These are phyloP conservation scores for Phlyctochytrium arcticum DNA, from an alignment of 192 early-diverging fungal genomes.

Conservation along the genomic window DNA sequence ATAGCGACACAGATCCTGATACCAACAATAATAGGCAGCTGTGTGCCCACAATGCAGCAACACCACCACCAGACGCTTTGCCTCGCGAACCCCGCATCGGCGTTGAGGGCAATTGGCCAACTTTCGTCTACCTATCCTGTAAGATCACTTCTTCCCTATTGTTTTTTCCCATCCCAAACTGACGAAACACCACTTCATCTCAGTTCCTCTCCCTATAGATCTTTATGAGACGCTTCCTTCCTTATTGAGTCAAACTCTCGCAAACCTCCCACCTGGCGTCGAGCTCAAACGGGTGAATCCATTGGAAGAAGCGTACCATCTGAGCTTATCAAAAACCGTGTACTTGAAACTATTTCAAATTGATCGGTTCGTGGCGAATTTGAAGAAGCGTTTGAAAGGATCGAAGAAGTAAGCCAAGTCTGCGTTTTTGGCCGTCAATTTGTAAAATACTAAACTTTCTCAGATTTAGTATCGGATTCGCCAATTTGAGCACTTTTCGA, in stretches of 20 bases:
- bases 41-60: no score
- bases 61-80: no score
- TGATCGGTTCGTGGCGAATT: conserved; percentile 24
- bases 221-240: neutral
- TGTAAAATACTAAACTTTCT: no score
- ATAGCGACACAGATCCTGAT: no score
- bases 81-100: no score
- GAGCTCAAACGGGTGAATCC: conserved; percentile 1
- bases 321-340: conserved; percentile 41
- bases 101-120: conserved; percentile 43
- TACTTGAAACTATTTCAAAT: conserved; percentile 51
- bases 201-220: neutral
- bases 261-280: neutral
- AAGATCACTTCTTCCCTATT: no score
- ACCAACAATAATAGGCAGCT: no score
- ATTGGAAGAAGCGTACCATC: conserved; percentile 28
- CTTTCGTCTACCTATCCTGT: conserved; percentile 41
- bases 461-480: conserved; percentile 36
- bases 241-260: neutral
- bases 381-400: conserved; percentile 15
- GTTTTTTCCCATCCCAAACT: no score
- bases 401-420: neutral
- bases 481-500: conserved; percentile 23
- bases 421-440: neutral
- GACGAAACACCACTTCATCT: no score